Evolutionary conservation across 257 asterid genomes (phyloP).

Genomic region (Solanum microdontum): DNA sequence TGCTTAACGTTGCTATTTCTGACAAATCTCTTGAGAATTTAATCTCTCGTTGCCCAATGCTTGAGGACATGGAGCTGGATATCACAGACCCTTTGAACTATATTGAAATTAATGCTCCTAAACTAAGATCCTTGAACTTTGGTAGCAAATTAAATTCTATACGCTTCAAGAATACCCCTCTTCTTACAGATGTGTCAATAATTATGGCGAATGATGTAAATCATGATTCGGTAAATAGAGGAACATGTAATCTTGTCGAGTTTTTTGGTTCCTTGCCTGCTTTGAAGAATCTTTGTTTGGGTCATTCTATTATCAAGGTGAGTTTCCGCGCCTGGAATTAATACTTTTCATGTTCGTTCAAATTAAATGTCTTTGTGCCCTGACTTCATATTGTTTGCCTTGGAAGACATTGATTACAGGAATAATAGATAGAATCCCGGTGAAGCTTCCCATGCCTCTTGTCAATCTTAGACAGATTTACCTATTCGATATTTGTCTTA

Average conservation of each 20-base stretch:
- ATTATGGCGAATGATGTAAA: neutral
- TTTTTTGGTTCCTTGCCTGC: neutral
- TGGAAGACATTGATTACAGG: neutral
- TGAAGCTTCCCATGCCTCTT: neutral
- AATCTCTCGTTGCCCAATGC: neutral
- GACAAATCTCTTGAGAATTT: neutral
- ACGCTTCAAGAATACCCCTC: neutral
- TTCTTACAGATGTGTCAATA: neutral
- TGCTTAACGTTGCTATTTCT: neutral
- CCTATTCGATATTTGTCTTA: neutral
- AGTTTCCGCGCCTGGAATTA: neutral
- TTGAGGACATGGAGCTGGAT: neutral
- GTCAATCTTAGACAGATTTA: neutral
- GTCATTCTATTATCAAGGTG: neutral
- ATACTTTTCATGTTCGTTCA: neutral
- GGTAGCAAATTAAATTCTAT: neutral
- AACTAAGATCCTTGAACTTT: neutral
- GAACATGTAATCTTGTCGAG: neutral
- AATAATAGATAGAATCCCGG: neutral
- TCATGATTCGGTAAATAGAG: neutral
- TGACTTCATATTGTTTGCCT: neutral
- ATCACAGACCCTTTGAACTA: neutral
- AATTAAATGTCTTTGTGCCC: neutral
- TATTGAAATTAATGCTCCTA: conserved; percentile 1
- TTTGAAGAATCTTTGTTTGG: neutral